A percentile compares a stretch with the other conserved stretches of the same genome.
These are phyloP conservation scores for Scedosporium boydii DNA, from an alignment of 2,329 filamentous ascomycete species.

Conservation along the genomic window DNA sequence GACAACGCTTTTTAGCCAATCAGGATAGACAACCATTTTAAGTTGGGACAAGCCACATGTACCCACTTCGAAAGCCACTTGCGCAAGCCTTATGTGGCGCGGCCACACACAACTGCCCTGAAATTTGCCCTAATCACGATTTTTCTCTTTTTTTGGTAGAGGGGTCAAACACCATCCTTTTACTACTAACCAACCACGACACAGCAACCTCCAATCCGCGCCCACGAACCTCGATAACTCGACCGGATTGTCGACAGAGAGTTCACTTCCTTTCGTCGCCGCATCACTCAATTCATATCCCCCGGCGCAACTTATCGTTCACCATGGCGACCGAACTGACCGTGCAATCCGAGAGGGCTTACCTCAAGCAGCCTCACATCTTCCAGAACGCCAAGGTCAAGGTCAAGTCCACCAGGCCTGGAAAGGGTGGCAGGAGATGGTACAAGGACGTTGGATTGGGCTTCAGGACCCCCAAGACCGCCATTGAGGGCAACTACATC, in stretches of 20 bases:
- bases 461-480: slow-evolving; percentile 96
- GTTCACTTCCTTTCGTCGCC: background rate
- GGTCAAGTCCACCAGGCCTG: slow-evolving; percentile 72
- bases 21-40: too few relatives aligned
- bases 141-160: slow-evolving; percentile 3
- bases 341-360: slow-evolving; percentile 99
- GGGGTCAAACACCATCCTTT: background rate
- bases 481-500: slow-evolving; percentile 98
- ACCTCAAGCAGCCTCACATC: slow-evolving; percentile 99
- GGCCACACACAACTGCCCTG: slow-evolving; percentile 5
- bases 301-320: slow-evolving; percentile 4
- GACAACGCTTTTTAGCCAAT: slow-evolving; percentile 2
- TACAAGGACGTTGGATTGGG: slow-evolving; percentile 99
- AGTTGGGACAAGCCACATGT: background rate
- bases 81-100: background rate
- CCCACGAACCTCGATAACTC: slow-evolving; percentile 4
- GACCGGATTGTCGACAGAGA: slow-evolving; percentile 3
- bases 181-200: slow-evolving; percentile 7
- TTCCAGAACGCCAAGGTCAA: slow-evolving; percentile 97
- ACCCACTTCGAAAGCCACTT: background rate
- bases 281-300: background rate
- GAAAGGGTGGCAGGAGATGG: slow-evolving; percentile 87
- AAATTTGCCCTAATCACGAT: slow-evolving; percentile 7
- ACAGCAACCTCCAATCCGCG: slow-evolving; percentile 7
- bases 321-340: slow-evolving; percentile 97